phyloP scores from a whole-genome alignment of 306 rosid genomes.

The Begonia masoniana region DNA sequence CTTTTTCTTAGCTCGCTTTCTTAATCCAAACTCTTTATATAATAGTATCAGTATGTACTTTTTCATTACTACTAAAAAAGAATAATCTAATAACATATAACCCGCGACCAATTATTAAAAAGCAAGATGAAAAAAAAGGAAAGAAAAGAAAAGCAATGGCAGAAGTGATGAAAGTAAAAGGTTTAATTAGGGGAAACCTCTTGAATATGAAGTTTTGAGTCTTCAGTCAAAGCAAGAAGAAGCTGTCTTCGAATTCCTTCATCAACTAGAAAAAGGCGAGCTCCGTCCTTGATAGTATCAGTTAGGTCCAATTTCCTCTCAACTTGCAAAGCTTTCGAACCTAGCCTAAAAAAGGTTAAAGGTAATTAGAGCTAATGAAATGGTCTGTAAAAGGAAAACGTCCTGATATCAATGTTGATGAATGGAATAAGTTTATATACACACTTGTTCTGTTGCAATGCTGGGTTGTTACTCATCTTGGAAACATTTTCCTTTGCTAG shows the following conservation, averaged over 20 bases:
- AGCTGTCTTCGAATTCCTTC: conserved; percentile 88
- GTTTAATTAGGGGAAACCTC: conserved; percentile 41
- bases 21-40: too few species aligned
- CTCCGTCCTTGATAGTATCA: conserved; percentile 92
- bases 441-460: conserved; percentile 51
- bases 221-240: conserved; percentile 94
- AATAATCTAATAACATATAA: too few species aligned
- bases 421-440: conserved; percentile 22
- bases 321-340: conserved; percentile 34
- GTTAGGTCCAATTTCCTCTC: conserved; percentile 79
- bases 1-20: too few species aligned
- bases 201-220: conserved; percentile 89
- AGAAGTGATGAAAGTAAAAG: not conserved
- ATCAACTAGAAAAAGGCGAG: conserved; percentile 76
- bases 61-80: too few species aligned
- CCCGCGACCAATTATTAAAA: too few species aligned
- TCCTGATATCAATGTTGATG: too few species aligned
- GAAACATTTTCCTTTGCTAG: conserved; percentile 94
- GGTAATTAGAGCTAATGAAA: conserved; percentile 14
- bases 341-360: conserved; percentile 24
- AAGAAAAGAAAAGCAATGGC: not conserved
- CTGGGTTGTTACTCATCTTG: conserved; percentile 95
- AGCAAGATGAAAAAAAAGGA: not conserved
- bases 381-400: conserved; percentile 6
- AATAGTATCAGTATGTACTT: too few species aligned